Percentiles rank a stretch among this genome's conserved stretches.
Evolutionary conservation across 2,329 filamentous ascomycete genomes (phyloP).

Genomic region (Ploettnerulaceae sp.): DNA sequence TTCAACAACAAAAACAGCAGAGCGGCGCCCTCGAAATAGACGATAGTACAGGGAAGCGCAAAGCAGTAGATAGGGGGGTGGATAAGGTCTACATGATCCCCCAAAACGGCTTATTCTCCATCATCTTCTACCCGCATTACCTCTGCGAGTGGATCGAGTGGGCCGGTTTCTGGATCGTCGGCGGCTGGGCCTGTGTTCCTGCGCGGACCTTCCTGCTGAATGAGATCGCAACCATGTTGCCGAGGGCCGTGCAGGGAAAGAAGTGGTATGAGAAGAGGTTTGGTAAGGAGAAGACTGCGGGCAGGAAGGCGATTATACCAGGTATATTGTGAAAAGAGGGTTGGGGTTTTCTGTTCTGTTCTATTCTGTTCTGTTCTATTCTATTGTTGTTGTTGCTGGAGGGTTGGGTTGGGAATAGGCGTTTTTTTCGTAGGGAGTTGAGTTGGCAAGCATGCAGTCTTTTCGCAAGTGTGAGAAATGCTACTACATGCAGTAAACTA

Average conservation of each 20-base stretch:
- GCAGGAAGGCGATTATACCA: constrained; percentile 69
- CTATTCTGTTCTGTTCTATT: too few relatives aligned
- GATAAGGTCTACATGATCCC: constrained; percentile 87
- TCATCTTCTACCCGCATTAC: constrained; percentile 87
- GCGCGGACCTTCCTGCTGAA: constrained; percentile 81
- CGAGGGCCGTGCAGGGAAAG: constrained; percentile 73
- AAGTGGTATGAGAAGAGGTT: constrained; percentile 87
- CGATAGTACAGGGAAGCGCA: constrained; percentile 41
- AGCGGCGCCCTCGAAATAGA: constrained; percentile 36
- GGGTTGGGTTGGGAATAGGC: background rate
- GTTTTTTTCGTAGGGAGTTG: background rate
- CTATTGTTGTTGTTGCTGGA: too few relatives aligned
- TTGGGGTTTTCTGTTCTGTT: background rate
- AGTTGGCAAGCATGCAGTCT: too few relatives aligned
- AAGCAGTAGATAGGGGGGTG: constrained; percentile 39
- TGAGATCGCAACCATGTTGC: constrained; percentile 85
- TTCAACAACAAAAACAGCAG: too few relatives aligned
- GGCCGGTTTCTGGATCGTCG: constrained; percentile 78
- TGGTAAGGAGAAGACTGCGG: constrained; percentile 73
- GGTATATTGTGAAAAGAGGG: constrained; percentile 32
- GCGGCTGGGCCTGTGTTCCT: constrained; percentile 63
- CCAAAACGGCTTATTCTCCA: constrained; percentile 73
- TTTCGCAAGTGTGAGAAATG: too few relatives aligned
- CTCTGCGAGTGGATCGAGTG: constrained; percentile 97
- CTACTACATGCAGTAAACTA: too few relatives aligned